phyloP scores from a whole-genome alignment of 257 asterid genomes.

The Echites panduratus region DNA sequence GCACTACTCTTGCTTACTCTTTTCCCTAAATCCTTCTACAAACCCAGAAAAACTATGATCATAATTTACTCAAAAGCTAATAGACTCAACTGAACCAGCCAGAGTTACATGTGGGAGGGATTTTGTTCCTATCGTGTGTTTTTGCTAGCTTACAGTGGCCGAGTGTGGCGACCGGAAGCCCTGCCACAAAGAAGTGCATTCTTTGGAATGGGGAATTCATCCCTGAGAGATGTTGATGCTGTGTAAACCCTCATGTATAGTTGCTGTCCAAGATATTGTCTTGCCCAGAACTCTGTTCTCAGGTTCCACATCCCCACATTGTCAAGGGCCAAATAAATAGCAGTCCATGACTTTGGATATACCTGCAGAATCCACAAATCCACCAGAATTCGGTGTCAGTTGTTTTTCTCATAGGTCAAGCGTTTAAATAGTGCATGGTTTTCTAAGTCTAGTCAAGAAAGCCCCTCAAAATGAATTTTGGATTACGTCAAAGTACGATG shows the following conservation, averaged over 20 bases:
- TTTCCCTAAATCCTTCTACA: neutral
- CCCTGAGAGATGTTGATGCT: conserved; percentile 61
- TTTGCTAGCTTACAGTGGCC: conserved; percentile 40
- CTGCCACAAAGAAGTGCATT: conserved; percentile 77
- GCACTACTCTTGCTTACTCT: neutral
- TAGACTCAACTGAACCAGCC: too few species aligned
- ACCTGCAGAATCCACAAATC: conserved; percentile 38
- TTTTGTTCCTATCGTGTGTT: neutral
- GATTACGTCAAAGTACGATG: neutral
- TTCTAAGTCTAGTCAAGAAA: neutral
- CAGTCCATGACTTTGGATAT: conserved; percentile 79
- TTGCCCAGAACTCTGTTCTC: conserved; percentile 76
- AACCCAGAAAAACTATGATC: conserved; percentile 11
- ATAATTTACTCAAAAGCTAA: conserved; percentile 1
- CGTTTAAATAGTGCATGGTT: neutral
- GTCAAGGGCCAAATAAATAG: conserved; percentile 62
- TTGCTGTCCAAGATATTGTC: conserved; percentile 87
- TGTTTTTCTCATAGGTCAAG: neutral
- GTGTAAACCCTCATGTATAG: conserved; percentile 68
- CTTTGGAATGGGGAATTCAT: conserved; percentile 82
- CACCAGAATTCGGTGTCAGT: neutral
- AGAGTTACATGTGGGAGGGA: conserved; percentile 6
- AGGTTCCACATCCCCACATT: conserved; percentile 93
- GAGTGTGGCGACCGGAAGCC: conserved; percentile 68
- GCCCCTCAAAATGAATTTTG: neutral